These are phyloP conservation scores for Mycena galericulata DNA, from an alignment of 768 basidiomycete genomes.

Conservation along the genomic window DNA sequence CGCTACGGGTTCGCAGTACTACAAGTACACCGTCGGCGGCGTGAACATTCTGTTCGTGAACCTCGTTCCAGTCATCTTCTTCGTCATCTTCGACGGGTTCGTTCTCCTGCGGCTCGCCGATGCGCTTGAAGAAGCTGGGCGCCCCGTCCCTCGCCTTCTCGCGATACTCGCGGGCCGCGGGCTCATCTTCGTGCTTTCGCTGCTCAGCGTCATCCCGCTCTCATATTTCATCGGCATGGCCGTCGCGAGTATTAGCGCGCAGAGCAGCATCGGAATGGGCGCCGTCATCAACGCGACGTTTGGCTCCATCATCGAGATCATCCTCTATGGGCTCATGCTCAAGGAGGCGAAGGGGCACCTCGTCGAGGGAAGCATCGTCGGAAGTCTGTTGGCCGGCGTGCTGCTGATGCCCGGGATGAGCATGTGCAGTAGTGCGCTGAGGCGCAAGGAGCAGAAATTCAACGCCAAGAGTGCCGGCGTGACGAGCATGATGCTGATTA, in stretches of 20 bases:
- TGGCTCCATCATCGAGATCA: conserved; percentile 97
- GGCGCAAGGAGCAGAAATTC: conserved; percentile 95
- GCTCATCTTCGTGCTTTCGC: conserved; percentile 84
- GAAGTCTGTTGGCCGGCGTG: conserved; percentile 94
- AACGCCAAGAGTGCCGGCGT: conserved; percentile 99
- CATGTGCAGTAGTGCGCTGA: conserved; percentile 92
- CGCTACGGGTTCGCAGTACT: conserved; percentile 91
- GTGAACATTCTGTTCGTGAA: conserved; percentile 99
- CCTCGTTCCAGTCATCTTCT: conserved; percentile 92
- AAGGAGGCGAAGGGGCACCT: conserved; percentile 92
- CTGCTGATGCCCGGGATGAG: conserved; percentile 96
- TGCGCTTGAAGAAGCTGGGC: conserved; percentile 61
- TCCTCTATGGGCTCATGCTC: conserved; percentile 91
- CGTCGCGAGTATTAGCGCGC: conserved; percentile 98
- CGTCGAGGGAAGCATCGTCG: conserved; percentile 97
- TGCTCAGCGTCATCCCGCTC: conserved; percentile 94
- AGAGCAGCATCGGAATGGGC: conserved; percentile 98
- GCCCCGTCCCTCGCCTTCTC: conserved; percentile 74
- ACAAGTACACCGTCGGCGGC: conserved; percentile 98
- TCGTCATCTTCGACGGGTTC: conserved; percentile 94
- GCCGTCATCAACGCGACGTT: conserved; percentile 99
- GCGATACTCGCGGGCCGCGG: conserved; percentile 76
- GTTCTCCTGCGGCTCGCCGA: conserved; percentile 82
- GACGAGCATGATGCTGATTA: conserved; percentile 99
- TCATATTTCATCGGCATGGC: conserved; percentile 99